These are phyloP conservation scores for Betula pendula DNA, from an alignment of 306 rosid genomes.

Conservation along the genomic window DNA sequence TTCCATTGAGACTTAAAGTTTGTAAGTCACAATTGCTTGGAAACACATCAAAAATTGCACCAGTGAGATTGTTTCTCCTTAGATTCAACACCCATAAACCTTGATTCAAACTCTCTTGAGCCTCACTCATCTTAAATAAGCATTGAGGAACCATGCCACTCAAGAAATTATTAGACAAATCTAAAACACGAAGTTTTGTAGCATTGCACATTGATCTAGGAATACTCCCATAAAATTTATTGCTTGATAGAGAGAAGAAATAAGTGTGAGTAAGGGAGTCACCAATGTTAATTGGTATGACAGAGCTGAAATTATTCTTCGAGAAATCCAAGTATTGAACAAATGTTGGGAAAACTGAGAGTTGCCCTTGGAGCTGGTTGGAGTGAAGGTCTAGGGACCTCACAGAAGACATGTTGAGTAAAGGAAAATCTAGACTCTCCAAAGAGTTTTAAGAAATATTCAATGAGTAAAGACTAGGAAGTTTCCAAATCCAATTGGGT, in stretches of 20 bases:
- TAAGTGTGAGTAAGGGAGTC: fast-evolving
- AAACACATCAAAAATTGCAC: conserved; percentile 23
- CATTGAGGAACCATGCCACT: too few relatives aligned
- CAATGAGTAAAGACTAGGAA: background rate
- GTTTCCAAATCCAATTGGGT: conserved; percentile 55
- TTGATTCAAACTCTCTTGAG: background rate
- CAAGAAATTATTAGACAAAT: too few relatives aligned
- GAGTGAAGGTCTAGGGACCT: conserved; percentile 30
- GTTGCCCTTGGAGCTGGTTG: conserved; percentile 38
- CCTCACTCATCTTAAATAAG: too few relatives aligned
- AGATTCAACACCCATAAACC: background rate
- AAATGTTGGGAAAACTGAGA: background rate
- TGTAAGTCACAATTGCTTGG: conserved; percentile 1
- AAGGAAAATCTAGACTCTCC: background rate
- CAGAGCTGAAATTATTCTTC: conserved; percentile 27
- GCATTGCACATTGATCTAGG: too few relatives aligned
- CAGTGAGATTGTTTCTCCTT: background rate
- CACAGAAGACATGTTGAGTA: background rate
- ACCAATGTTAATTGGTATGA: conserved; percentile 23
- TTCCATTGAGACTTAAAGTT: conserved; percentile 34
- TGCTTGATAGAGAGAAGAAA: background rate
- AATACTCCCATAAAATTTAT: too few relatives aligned
- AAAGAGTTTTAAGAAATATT: conserved; percentile 52
- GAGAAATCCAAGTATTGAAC: conserved; percentile 37
- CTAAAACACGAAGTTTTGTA: too few relatives aligned